Base-by-base conservation (phyloP, 2,329 filamentous ascomycete genomes). In the Ophiostoma angusticollis region DNA sequence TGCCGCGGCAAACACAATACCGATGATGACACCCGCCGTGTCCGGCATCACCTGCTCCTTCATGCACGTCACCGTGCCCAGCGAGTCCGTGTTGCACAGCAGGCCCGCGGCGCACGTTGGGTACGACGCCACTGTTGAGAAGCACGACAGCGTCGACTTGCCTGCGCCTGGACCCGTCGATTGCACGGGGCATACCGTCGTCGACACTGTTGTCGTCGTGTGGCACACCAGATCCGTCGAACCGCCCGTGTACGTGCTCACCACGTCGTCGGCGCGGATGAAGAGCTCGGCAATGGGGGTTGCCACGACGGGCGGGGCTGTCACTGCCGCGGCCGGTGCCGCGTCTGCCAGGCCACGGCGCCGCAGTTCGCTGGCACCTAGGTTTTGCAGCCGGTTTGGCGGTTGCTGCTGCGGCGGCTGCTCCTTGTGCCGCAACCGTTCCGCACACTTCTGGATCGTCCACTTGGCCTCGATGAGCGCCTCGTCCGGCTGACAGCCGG, bases 1-100 rank as follows among this genome's bases (percentile, higher is more conserved):
- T 42, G 53, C 56, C n/a, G 54, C 45, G 40, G 58, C 64, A 27
- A 76, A 64, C 52, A 66, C 48, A 45, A 68, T 55, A 49, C 62
- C 56, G 45, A 73, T 59, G 51, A 70, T 56, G 49, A 69, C 58
- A 44, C 64, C 68, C 29, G 57, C 58, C 2, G 60, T 50, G 47
- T 60, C 60, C 39, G 72, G 56, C 16, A 9, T 30, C 50, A 64
- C 53, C 6, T 60, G 44, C 31, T 54, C 53, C 46, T 52, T 45
- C 58, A 67, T 61, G 61, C 67, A 72, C n/a, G 61, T 54, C 34
- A 57, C 51, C 24, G 53, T 55, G 48, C 60, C 62, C 6, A 32
- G 23, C 5, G 6, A 1, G 37, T 49, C 59, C 45, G 59, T 58
- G 45, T 50, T 53, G 63, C 70, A 74, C 47, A 64, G 54, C 41